Evolutionary conservation across 352 stramenopile species (phyloP).

Genomic region (Aphanomyces euteiches): DNA sequence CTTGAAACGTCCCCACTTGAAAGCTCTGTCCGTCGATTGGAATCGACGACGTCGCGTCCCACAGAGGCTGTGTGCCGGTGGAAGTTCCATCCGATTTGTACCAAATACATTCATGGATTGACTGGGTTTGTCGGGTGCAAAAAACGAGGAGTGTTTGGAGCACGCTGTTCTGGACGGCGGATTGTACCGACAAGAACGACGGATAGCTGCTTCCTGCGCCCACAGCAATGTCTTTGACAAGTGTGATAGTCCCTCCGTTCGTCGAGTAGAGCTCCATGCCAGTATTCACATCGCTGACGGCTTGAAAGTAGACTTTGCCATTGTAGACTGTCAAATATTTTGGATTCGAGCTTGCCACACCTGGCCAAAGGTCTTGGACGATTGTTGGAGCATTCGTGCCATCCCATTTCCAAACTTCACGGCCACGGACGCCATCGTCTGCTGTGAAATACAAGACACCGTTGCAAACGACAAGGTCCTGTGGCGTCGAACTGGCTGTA

Average conservation of each 20-base stretch:
- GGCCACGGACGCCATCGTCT: constrained; percentile 54
- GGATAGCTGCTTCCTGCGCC: constrained; percentile 36
- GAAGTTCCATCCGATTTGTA: constrained; percentile 37
- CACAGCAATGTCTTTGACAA: constrained; percentile 38
- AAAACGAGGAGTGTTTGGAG: constrained; percentile 1
- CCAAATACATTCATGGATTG: constrained; percentile 11
- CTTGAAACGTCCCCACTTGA: neutral
- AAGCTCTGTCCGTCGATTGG: constrained; percentile 15
- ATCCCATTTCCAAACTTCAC: constrained; percentile 66
- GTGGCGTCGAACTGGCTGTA: constrained; percentile 42
- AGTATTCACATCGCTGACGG: constrained; percentile 29
- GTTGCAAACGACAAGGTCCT: constrained; percentile 42
- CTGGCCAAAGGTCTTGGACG: constrained; percentile 48
- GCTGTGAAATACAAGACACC: constrained; percentile 59
- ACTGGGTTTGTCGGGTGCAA: constrained; percentile 2
- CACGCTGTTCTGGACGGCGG: neutral
- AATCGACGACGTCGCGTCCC: constrained; percentile 33
- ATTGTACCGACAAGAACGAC: constrained; percentile 27
- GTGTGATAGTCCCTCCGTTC: constrained; percentile 49
- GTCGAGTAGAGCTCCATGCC: constrained; percentile 57
- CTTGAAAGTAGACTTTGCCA: constrained; percentile 43
- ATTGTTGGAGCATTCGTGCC: constrained; percentile 45
- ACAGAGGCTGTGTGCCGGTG: constrained; percentile 32
- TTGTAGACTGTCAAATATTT: constrained; percentile 42
- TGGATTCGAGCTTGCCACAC: constrained; percentile 41